Evolutionary conservation across 2,329 filamentous ascomycete species (phyloP), one percentile per base, ranked within the genome.

Genomic region (Aspergillus jensenii): DNA sequence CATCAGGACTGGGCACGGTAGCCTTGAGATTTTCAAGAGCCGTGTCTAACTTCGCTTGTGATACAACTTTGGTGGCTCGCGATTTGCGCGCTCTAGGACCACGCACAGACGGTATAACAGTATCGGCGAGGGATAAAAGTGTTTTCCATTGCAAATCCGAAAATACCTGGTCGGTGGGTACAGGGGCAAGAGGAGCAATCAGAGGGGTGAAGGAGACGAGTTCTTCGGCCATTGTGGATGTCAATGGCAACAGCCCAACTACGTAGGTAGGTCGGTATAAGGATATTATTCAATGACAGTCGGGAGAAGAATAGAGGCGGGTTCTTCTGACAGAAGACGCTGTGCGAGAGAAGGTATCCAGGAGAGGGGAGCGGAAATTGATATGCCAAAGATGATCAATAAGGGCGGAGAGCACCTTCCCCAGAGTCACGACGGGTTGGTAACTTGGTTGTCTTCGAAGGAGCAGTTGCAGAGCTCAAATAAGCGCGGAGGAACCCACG

Each of bases 71-170:
- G 35, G 77, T 71, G 1, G 65, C 68, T 0, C 61, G 60, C 9
- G 71, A 68, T 46, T 72, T 71, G 7, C 73, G 70, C 0, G 67
- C 69, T 3, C 70, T 69, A 0, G 73, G 70, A 3, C 77, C 74
- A 39, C 74, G 76, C 58, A 87, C 75, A 2, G 81, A 77, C 1
- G 85, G 84, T 19, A 87, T 74, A 49, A 87, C 73, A 1, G 84
- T 78, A 60, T 87, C 84, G 8, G 81, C 77, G 31, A 88, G 78
- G 23, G 84, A 80, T 47, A 84, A 74, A 3, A 88, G 72, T 1
- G 82, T 85, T 31, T 74, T 77, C 85, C 85, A 87, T 78, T 88
- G 85, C 2, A 75, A 68, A 12, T 79, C 70, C 2, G 79, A 82
- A 62, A 87, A 78, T 49, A 82, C 75, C 49, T 81, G 76, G 12